These are phyloP conservation scores for Metarhizium album DNA, from an alignment of 2,329 filamentous ascomycete genomes.

Conservation along the genomic window DNA sequence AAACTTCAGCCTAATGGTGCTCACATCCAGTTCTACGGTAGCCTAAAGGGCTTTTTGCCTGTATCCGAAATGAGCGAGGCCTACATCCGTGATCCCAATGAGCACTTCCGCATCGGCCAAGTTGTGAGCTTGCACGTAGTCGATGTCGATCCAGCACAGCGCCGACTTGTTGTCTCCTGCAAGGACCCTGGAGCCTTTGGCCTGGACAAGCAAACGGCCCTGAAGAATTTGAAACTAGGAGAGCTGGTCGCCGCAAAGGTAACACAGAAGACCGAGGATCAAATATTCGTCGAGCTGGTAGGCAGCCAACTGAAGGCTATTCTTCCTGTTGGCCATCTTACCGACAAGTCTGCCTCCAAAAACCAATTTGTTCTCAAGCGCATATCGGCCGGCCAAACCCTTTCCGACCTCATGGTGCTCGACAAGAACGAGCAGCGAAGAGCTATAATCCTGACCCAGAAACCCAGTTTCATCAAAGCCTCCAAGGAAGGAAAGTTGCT, in stretches of 20 bases:
- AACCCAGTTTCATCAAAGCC: conserved; percentile 70
- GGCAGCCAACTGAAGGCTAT: conserved; percentile 67
- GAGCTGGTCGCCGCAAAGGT: conserved; percentile 68
- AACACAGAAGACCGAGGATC: conserved; percentile 68
- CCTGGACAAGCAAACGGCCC: conserved; percentile 61
- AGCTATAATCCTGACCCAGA: conserved; percentile 68
- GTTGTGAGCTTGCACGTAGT: conserved; percentile 86
- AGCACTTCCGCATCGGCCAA: conserved; percentile 85
- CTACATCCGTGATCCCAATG: conserved; percentile 76
- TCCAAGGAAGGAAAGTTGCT: conserved; percentile 62
- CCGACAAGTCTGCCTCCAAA: conserved; percentile 75
- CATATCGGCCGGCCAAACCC: conserved; percentile 71
- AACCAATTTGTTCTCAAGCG: conserved; percentile 67
- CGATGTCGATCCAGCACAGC: conserved; percentile 60
- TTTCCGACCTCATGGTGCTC: conserved; percentile 76
- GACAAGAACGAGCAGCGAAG: conserved; percentile 72
- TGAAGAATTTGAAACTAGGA: conserved; percentile 64
- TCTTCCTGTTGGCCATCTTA: conserved; percentile 67
- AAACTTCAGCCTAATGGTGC: conserved; percentile 71
- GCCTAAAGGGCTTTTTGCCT: conserved; percentile 75
- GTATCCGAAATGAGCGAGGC: conserved; percentile 97
- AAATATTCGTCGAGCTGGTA: conserved; percentile 65
- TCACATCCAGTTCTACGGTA: conserved; percentile 84
- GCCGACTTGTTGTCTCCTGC: conserved; percentile 78
- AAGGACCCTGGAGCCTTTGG: conserved; percentile 77